These are phyloP conservation scores for Dipodascopsis uninucleata DNA, from an alignment of 805 yeast species.

Conservation along the genomic window DNA sequence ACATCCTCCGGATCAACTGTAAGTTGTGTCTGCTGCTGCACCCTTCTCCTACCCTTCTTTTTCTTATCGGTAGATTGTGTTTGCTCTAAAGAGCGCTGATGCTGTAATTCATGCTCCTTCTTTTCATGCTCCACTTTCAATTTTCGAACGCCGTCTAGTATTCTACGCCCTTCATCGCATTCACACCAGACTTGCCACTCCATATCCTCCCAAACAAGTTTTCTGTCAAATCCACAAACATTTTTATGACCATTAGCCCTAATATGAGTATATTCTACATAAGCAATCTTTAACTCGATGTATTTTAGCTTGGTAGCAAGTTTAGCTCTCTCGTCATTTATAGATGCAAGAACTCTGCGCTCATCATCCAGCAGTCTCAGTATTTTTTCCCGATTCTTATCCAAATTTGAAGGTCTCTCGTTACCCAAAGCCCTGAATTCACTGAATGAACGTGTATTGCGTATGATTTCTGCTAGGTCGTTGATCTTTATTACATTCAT, in stretches of 20 bases:
- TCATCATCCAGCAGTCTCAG: no score
- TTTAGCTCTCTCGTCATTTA: slow-evolving; percentile 12
- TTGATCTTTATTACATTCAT: not conserved
- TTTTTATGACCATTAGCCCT: slow-evolving; percentile 31
- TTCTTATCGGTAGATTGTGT: not conserved
- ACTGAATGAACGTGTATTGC: no score
- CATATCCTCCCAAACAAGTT: slow-evolving; percentile 31
- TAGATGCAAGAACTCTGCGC: not conserved
- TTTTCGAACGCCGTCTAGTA: slow-evolving; percentile 9
- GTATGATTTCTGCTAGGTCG: slow-evolving; percentile 1
- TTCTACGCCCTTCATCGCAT: slow-evolving; percentile 12
- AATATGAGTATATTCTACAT: slow-evolving; percentile 23
- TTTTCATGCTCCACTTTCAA: slow-evolving; percentile 7
- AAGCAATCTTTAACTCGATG: slow-evolving; percentile 24
- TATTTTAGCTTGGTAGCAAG: slow-evolving; percentile 24
- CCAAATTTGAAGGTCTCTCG: slow-evolving; percentile 1
- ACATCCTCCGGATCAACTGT: slow-evolving; percentile 10
- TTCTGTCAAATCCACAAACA: slow-evolving; percentile 32
- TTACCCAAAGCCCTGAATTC: no score
- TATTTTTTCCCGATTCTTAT: not conserved
- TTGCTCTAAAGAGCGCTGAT: not conserved
- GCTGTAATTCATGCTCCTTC: slow-evolving; percentile 3
- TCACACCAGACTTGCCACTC: slow-evolving; percentile 27
- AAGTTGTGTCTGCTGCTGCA: slow-evolving; percentile 6
- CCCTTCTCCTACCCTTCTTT: not conserved